Base-by-base conservation (phyloP, 805 yeast species). In the Sugiyamaella mastotermitis region DNA sequence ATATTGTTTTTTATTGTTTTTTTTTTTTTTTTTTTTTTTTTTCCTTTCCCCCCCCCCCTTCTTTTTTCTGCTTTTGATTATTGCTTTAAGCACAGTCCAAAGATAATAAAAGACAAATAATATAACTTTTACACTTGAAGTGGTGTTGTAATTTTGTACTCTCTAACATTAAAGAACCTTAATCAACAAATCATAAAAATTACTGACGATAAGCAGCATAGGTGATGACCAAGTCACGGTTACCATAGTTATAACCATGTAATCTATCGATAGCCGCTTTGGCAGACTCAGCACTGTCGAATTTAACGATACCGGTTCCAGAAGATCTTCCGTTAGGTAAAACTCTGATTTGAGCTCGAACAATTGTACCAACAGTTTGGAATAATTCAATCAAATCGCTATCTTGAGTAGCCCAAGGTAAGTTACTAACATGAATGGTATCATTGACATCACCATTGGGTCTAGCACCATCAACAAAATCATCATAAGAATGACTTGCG, bases 361-460 rank as follows among this genome's bases (percentile, higher is more conserved):
- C 66, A 13, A 90, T 85, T 34, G 72, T 65, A 16, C 95, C 95
- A 38, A 87, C 75, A 25, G 90, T 80, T 57, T 81, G 90, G 57
- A 88, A 88, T 42, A 90, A 70, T 49, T 88, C 96, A 47, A 69
- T 75, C 48, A 90, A 71, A 61, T 90, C 97, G 41, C 80, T 78
- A 48, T 80, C 78, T 22, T 86, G 76, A n/a, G 97, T 88, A 37
- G 87, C 80, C 70, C 76, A 85, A 21, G 97, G 97, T 55, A 90
- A 67, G 65, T 90, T 90, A 31, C 70, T 71, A 16, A 83, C 87
- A 55, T 64, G 82, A 31, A 90, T 72, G 16, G 74, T 68, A 23
- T 67, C 73, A 35, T 77, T 79, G 35, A 75, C 76, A 27, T 64
- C 72, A 30, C 85, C 86, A 31, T 69, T 64, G 1, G 81, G 83